A percentile compares a stretch with the other conserved stretches of the same genome.
Evolutionary conservation across 495 filamentous ascomycete genomes (phyloP).

Genomic region (Tuber melanosporum): DNA sequence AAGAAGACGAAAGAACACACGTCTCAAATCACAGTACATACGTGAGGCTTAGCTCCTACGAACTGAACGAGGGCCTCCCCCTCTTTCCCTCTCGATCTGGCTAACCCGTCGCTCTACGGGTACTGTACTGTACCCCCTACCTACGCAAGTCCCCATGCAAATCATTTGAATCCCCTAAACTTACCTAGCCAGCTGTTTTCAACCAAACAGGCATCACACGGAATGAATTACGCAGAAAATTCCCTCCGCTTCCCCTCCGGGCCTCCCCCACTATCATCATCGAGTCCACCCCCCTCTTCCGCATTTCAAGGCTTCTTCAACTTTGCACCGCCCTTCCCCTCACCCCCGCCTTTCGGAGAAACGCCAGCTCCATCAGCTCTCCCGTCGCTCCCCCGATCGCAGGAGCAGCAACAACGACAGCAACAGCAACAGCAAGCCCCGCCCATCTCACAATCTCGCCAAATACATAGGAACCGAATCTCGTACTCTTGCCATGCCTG

Average conservation of each 20-base stretch:
- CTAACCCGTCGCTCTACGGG: neutral
- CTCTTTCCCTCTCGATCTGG: neutral
- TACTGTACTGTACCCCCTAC: neutral
- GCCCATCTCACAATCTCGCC: slow-evolving; percentile 23
- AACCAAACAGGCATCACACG: neutral
- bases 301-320: slow-evolving; percentile 14
- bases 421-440: slow-evolving; percentile 10
- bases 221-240: neutral
- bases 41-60: neutral
- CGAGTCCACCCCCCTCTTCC: neutral
- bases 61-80: neutral
- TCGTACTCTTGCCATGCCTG: slow-evolving; percentile 46
- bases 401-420: neutral
- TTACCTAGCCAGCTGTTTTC: neutral
- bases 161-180: neutral
- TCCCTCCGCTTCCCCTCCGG: neutral
- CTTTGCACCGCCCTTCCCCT: slow-evolving; percentile 13
- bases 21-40: neutral
- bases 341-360: neutral
- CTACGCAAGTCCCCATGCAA: neutral
- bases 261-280: neutral
- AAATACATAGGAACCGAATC: slow-evolving; percentile 40
- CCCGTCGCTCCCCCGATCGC: neutral
- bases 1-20: neutral
- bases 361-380: neutral